Conservation (phyloP, 2,329 filamentous ascomycete genomes). For the Xylariaceae sp. region DNA sequence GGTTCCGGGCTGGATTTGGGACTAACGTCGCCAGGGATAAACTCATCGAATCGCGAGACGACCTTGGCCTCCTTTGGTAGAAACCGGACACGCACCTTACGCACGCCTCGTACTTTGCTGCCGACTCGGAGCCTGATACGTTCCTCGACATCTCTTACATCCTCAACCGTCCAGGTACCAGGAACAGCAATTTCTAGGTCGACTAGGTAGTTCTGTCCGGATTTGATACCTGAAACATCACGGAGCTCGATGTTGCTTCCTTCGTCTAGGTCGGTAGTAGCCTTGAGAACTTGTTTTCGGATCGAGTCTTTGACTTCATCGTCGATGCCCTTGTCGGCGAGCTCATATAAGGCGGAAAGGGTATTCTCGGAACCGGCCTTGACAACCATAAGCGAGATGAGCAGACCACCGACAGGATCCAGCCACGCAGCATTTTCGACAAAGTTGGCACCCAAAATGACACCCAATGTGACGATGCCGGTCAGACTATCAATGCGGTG, state of each 20-base stretch:
- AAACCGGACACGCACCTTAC: slow-evolving; percentile 80
- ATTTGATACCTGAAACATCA: slow-evolving; percentile 85
- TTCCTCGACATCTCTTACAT: slow-evolving; percentile 67
- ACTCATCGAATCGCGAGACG: slow-evolving; percentile 69
- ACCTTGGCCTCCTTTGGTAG: slow-evolving; percentile 60
- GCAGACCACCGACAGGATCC: slow-evolving; percentile 85
- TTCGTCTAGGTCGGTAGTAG: slow-evolving; percentile 50
- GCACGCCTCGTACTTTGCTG: slow-evolving; percentile 74
- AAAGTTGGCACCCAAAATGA: slow-evolving; percentile 85
- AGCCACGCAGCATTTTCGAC: slow-evolving; percentile 84
- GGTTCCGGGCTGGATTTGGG: slow-evolving; percentile 56
- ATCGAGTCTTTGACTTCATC: slow-evolving; percentile 74
- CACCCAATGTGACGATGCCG: slow-evolving; percentile 84
- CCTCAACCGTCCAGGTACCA: slow-evolving; percentile 68
- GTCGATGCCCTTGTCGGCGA: slow-evolving; percentile 88
- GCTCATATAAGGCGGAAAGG: slow-evolving; percentile 72
- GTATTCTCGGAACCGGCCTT: slow-evolving; percentile 88
- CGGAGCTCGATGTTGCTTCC: slow-evolving; percentile 64
- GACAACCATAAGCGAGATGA: slow-evolving; percentile 92
- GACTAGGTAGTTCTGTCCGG: slow-evolving; percentile 91
- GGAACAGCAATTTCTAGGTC: slow-evolving; percentile 85
- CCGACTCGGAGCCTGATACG: slow-evolving; percentile 69
- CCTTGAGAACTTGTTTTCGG: slow-evolving; percentile 59
- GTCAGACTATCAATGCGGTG: slow-evolving; percentile 95
- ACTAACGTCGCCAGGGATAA: slow-evolving; percentile 63